Evolutionary conservation across 2,329 filamentous ascomycete genomes (phyloP), one percentile per base, ranked within the genome.

Genomic region (Alternaria arborescens): DNA sequence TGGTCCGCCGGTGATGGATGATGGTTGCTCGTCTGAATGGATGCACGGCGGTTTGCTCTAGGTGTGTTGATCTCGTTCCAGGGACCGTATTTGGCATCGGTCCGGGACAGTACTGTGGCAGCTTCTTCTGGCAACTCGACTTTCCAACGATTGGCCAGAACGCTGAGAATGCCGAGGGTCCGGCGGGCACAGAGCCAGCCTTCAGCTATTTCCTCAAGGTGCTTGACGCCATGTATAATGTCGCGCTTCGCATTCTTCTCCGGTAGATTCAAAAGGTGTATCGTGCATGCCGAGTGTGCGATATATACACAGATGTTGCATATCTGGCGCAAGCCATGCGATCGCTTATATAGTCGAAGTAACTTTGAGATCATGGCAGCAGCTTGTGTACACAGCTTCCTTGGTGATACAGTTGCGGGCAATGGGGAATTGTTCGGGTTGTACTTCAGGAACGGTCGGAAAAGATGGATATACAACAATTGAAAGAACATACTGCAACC

Each of bases 241-340:
- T 98, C 94, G 69, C 94, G 85, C 71, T 88, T 90, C 5, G 95
- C 93, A 30, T 92, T 95, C 80, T 95, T 97, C 69, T 97, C 94
- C 0, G 94, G 94, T 1, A 98, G 83, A 68, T 97, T 97, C 36
- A 99, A 87, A 20, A 99, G 82, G 72, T 98, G 95, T 40, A 98
- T 96, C 0, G 93, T 97, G 75, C 93, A 97, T 30, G 95, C 94
- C 5, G 93, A 95, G 77, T 98, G 94, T 0, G 91, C 86, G 80
- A 98, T 97, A 78, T 99, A 99, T 0, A 98, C 93, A 3, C 91
- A 94, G 70, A 98, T 93, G 73, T 98, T 98, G 80, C 92, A 97
- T 34, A 99, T 97, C 76, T 98, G 94, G 5, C 93, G 89, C 12
- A 98, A 81, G 10, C 94, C 93, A 78, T 97, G 96, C 1, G 90